Evolutionary conservation across 1,284 basidiomycete species (phyloP).

Genomic region (Anthracocystis setariae): DNA sequence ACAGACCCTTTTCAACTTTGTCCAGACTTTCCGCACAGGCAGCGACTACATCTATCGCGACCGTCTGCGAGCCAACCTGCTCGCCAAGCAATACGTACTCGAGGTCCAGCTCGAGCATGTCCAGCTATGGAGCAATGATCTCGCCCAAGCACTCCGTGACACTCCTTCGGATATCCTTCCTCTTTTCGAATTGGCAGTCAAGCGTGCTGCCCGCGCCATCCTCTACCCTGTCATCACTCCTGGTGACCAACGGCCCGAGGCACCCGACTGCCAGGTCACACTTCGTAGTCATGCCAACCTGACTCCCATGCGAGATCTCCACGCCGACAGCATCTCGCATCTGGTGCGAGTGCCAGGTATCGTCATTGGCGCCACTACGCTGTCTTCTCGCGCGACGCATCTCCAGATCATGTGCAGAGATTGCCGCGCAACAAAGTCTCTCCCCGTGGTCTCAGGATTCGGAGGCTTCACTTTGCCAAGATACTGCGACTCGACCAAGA

Average conservation of each 20-base stretch:
- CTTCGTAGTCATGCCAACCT: slow-evolving; percentile 85
- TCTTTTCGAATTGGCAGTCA: slow-evolving; percentile 69
- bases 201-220: slow-evolving; percentile 62
- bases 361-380: slow-evolving; percentile 93
- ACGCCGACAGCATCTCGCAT: slow-evolving; percentile 91
- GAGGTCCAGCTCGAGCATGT: slow-evolving; percentile 93
- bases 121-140: slow-evolving; percentile 88
- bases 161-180: slow-evolving; percentile 88
- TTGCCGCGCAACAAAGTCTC: slow-evolving; percentile 82
- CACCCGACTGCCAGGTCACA: slow-evolving; percentile 86
- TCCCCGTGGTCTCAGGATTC: slow-evolving; percentile 78
- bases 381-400: slow-evolving; percentile 90
- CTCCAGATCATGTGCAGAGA: slow-evolving; percentile 91
- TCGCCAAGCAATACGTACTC: slow-evolving; percentile 88
- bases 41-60: slow-evolving; percentile 74
- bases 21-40: slow-evolving; percentile 65
- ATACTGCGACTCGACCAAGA: slow-evolving; percentile 60
- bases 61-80: slow-evolving; percentile 85
- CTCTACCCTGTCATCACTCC: slow-evolving; percentile 60
- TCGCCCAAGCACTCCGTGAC: slow-evolving; percentile 90
- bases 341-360: slow-evolving; percentile 97
- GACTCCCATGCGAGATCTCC: slow-evolving; percentile 84
- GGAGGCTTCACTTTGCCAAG: slow-evolving; percentile 75
- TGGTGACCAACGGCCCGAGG: slow-evolving; percentile 55
- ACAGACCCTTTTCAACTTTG: slow-evolving; percentile 64